Percentiles rank a stretch among this genome's conserved stretches.
These are phyloP conservation scores for Knufia fluminis DNA, from an alignment of 2,329 filamentous ascomycete genomes.

Conservation along the genomic window DNA sequence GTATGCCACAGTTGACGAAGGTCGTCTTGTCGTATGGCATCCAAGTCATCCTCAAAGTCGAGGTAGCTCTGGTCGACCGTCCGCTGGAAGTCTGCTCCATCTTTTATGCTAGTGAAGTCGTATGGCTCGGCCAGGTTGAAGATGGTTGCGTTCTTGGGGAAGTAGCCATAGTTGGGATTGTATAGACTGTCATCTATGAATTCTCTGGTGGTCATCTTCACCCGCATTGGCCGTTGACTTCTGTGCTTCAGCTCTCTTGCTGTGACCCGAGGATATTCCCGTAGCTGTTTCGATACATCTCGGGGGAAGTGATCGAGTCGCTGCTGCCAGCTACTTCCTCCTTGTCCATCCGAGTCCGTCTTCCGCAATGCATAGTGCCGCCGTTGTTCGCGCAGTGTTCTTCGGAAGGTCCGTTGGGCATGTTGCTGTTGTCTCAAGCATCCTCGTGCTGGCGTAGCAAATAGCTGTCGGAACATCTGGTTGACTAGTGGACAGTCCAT, in stretches of 20 bases:
- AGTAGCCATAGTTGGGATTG: slow-evolving; percentile 91
- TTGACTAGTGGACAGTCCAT: slow-evolving; percentile 79
- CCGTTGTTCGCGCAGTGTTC: slow-evolving; percentile 25
- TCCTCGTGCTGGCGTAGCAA: slow-evolving; percentile 61
- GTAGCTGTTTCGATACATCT: slow-evolving; percentile 73
- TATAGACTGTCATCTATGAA: slow-evolving; percentile 97
- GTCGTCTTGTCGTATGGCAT: slow-evolving; percentile 60
- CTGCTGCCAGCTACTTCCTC: slow-evolving; percentile 79
- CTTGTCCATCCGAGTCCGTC: slow-evolving; percentile 29
- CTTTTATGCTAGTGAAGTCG: slow-evolving; percentile 68
- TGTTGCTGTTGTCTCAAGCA: slow-evolving; percentile 33
- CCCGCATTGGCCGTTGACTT: slow-evolving; percentile 67
- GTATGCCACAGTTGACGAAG: slow-evolving; percentile 96
- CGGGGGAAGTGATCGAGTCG: slow-evolving; percentile 63
- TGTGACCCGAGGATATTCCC: slow-evolving; percentile 74
- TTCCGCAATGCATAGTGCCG: slow-evolving; percentile 32
- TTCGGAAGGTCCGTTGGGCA: slow-evolving; percentile 14
- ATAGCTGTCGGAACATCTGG: slow-evolving; percentile 76
- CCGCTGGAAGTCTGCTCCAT: slow-evolving; percentile 76
- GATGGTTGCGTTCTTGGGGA: slow-evolving; percentile 92
- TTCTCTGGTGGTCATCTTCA: slow-evolving; percentile 96
- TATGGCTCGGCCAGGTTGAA: slow-evolving; percentile 90
- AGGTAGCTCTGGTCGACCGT: slow-evolving; percentile 71
- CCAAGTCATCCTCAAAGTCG: slow-evolving; percentile 81
- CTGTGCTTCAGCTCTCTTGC: slow-evolving; percentile 65